These are phyloP conservation scores for Angomonas ambiguus DNA, from an alignment of 208 protist species.

Conservation along the genomic window DNA sequence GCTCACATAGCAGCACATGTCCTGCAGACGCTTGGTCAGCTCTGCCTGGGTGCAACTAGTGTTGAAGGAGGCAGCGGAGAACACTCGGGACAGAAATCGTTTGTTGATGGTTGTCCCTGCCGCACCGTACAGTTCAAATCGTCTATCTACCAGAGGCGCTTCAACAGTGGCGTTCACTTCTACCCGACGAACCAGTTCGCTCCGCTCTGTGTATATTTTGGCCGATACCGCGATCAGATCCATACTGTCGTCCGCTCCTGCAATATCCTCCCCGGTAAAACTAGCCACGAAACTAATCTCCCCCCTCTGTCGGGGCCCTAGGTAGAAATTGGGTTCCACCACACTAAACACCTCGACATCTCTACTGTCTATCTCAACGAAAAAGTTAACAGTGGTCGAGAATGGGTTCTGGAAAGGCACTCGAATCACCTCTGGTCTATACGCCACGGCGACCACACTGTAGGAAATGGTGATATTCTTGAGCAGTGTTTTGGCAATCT, in stretches of 20 bases:
- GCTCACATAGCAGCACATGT: constrained; percentile 50
- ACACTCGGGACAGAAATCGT: constrained; percentile 58
- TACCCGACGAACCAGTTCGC: constrained; percentile 61
- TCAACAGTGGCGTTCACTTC: constrained; percentile 49
- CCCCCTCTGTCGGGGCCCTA: constrained; percentile 58
- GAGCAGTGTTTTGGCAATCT: constrained; percentile 68
- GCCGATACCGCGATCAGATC: constrained; percentile 26
- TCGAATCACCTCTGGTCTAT: constrained; percentile 49
- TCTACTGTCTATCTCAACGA: constrained; percentile 42
- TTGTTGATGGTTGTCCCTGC: constrained; percentile 55
- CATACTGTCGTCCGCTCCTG: background rate
- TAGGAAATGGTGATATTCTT: constrained; percentile 66
- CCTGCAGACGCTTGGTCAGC: constrained; percentile 61
- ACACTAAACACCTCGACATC: constrained; percentile 36
- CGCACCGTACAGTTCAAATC: constrained; percentile 78
- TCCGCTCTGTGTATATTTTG: constrained; percentile 55
- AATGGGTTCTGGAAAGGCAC: constrained; percentile 72
- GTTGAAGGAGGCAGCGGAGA: constrained; percentile 54
- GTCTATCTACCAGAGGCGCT: constrained; percentile 71
- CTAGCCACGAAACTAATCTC: constrained; percentile 54
- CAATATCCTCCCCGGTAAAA: constrained; percentile 14
- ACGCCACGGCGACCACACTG: constrained; percentile 51
- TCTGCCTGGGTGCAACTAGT: constrained; percentile 14
- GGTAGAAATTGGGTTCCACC: constrained; percentile 36
- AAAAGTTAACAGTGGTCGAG: constrained; percentile 55